Base-by-base conservation (phyloP, 345 rosid genomes). In the Gossypium bickii region DNA sequence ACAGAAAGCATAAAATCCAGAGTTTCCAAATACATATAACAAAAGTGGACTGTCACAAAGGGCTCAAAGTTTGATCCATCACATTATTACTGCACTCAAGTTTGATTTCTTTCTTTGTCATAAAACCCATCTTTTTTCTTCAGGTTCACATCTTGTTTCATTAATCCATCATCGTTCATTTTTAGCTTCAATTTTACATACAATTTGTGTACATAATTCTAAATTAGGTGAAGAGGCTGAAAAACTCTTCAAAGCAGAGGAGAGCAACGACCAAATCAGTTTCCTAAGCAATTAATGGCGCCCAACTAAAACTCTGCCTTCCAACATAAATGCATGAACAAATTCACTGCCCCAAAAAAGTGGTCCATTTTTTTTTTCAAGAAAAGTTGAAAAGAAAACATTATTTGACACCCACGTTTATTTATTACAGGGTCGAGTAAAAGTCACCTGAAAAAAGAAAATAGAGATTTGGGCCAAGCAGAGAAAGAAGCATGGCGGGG, bases 211-310 rank as follows among this genome's bases (percentile, higher is more conserved):
- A 57, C 25, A 57, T 20, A 22, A 9, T 49, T 51, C 44, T 51
- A 69, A 27, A 45, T 44, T 27, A 16, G 72, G 47, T 70, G 17
- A 9, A 29, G 29, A 51, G 10, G 12, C 15, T 52, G 44, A 69
- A 18, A 16, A 18, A 16, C 45, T 25, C 44, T 49, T 49, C 15
- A 49, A 27, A 49, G 59, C 24, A 15, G 25, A 27, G 17, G 17
- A 70, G 60, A 70, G 15, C 17, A 10, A 10, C 49, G 12, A 2
- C 49, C 49, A 45, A 45, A 45, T 9, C 49, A 45, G 49, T 45
- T 24, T 59, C 18, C 57, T 16, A 48, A 15, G 58, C 72, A 51
- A 20, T 68, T 68, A 68, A 68, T 68, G 59, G 38, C 64, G 27
- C 5, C 44, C 72, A 68, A 13, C 64, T 24, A 25, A 25, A 25